Conservation (phyloP, 495 filamentous ascomycete genomes). For the Penicillium crystallinum region DNA sequence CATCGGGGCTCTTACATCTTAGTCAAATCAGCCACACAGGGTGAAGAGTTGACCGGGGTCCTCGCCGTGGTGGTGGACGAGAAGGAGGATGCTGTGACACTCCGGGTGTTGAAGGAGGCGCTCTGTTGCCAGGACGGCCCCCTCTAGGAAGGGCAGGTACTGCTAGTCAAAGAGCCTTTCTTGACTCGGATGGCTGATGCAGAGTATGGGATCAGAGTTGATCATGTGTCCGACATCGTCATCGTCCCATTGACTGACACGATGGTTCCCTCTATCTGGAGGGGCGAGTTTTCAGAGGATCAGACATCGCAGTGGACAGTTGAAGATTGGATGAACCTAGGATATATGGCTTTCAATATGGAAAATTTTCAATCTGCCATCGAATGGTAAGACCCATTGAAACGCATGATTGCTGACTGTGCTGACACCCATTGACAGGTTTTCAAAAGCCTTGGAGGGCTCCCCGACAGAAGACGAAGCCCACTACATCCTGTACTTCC, state of each 20-base stretch:
- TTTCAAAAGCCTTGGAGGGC: conserved; percentile 21
- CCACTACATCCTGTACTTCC: conserved; percentile 28
- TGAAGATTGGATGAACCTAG: conserved; percentile 27
- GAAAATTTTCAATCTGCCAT: conserved; percentile 14
- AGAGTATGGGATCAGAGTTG: conserved; percentile 39
- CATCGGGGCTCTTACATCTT: conserved; percentile 43
- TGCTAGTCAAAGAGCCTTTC: conserved; percentile 51
- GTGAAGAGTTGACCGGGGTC: conserved; percentile 34
- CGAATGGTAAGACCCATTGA: conserved; percentile 14
- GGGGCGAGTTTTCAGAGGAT: conserved; percentile 4
- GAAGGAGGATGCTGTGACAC: conserved; percentile 33
- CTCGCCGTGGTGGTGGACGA: conserved; percentile 47
- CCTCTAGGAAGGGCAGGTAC: conserved; percentile 25
- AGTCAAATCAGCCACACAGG: conserved; percentile 32
- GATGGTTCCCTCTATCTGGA: conserved; percentile 32
- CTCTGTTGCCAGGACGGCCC: conserved; percentile 12
- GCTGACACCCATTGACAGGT: conserved; percentile 15
- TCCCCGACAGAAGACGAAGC: conserved; percentile 10
- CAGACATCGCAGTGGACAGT: conserved; percentile 16
- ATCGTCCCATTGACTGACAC: conserved; percentile 24
- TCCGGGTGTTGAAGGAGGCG: conserved; percentile 41
- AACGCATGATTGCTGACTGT: background rate
- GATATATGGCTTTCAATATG: conserved; percentile 29
- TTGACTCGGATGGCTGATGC: conserved; percentile 32
- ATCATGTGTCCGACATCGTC: conserved; percentile 47